Evolutionary conservation across 495 filamentous ascomycete species (phyloP), one percentile per base, ranked within the genome.

Genomic region (Trichodelitschia bisporula): DNA sequence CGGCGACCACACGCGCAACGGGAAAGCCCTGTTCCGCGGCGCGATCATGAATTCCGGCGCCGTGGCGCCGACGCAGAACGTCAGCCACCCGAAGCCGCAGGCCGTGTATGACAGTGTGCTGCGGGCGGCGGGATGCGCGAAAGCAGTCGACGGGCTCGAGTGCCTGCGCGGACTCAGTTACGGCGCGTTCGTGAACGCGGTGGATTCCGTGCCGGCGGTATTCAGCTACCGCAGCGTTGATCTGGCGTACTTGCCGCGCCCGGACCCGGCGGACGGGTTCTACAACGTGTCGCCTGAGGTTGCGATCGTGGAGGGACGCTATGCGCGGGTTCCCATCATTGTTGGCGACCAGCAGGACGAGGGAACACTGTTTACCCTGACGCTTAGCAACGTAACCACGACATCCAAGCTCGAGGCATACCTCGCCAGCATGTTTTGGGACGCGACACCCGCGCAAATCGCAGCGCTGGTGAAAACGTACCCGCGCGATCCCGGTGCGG

Each of bases 21-120:
- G 64, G 19, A 63, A 69, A 36, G 58, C 63, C 0, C 54, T 78
- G 0, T 80, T 80, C 61, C 63, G 64, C 23, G 70, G 50, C 11
- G 74, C 52, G 17, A 78, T 76, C 30, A 75, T 79, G 72, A 56
- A 77, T 46, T 75, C 68, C 1, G 75, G 75, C 5, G 60, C 54
- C 37, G 50, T 73, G 3, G 47, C 64, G 0, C 72, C 73, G 2
- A 62, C 74, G 0, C 59, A 72, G 17, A 53, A 57, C 1, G 61
- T 79, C 3, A 71, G 77, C 36, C 56, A 64, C 26, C 43, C 47
- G 32, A 72, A 73, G 46, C 62, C 57, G 5, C 71, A 79, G 33
- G 53, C 39, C 1, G 44, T 78, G 4, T 78, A 72, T 38, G 56
- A 79, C 38, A 43, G 45, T 0, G 73, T 78, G 3, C 69, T 76